phyloP scores from a whole-genome alignment of 2,329 filamentous ascomycete species.

The Fusarium sp. region DNA sequence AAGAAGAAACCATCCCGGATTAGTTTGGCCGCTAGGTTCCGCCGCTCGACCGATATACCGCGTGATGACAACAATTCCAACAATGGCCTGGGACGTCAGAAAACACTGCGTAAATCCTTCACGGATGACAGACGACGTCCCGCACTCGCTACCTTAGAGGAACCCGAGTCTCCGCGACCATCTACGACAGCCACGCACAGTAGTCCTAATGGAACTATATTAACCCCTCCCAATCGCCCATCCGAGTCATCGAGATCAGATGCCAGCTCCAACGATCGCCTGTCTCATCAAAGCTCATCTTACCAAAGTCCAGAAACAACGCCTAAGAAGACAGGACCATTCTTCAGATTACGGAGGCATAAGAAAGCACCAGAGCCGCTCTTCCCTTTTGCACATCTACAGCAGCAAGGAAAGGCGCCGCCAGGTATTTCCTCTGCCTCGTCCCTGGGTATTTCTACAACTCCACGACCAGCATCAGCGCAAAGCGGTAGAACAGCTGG shows the following conservation, averaged over 20 bases:
- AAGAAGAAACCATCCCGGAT: conserved; percentile 71
- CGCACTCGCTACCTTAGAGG: conserved; percentile 65
- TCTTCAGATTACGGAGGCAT: conserved; percentile 86
- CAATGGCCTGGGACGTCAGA: conserved; percentile 37
- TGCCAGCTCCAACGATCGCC: conserved; percentile 79
- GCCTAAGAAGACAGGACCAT: conserved; percentile 75
- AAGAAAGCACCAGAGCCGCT: conserved; percentile 81
- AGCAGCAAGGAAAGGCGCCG: conserved; percentile 71
- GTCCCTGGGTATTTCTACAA: conserved; percentile 57
- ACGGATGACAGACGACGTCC: conserved; percentile 57
- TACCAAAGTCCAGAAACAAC: conserved; percentile 72
- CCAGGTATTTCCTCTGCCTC: conserved; percentile 58
- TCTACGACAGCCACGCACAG: conserved; percentile 50
- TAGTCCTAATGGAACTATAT: conserved; percentile 56
- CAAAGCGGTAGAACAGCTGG: conserved; percentile 50
- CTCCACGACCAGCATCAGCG: conserved; percentile 56
- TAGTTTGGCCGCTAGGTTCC: conserved; percentile 67
- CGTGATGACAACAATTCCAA: conserved; percentile 49
- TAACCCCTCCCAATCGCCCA: conserved; percentile 65
- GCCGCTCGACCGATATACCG: conserved; percentile 66
- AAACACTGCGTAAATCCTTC: conserved; percentile 59
- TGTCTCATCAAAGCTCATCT: conserved; percentile 70
- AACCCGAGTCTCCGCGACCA: conserved; percentile 60
- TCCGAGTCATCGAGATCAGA: conserved; percentile 91
- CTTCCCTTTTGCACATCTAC: conserved; percentile 90